phyloP scores from a whole-genome alignment of 148 eudicot genomes.

The Limonium bicolor region DNA sequence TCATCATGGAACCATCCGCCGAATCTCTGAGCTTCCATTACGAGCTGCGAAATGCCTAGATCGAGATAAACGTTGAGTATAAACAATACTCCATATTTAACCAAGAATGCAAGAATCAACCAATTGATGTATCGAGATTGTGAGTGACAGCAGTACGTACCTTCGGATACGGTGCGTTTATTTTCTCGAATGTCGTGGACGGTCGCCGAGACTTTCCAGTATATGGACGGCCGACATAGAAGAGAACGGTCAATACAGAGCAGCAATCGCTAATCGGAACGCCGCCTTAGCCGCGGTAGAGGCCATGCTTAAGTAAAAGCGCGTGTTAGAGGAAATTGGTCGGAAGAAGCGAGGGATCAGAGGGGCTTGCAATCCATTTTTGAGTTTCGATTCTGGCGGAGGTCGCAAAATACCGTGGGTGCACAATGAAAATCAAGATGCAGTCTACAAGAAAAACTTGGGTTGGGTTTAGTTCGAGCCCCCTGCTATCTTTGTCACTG shows the following conservation, averaged over 20 bases:
- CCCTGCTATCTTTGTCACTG: too few relatives aligned
- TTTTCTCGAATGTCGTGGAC: conserved; percentile 36
- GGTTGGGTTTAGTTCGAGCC: too few relatives aligned
- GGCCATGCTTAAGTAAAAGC: too few relatives aligned
- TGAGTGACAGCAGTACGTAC: conserved; percentile 11
- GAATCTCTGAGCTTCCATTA: conserved; percentile 30
- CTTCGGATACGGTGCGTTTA: conserved; percentile 40
- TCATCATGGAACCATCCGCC: conserved; percentile 37
- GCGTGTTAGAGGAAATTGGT: too few relatives aligned
- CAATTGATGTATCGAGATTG: not conserved
- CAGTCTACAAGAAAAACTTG: too few relatives aligned
- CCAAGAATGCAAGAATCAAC: not conserved
- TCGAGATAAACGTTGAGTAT: too few relatives aligned
- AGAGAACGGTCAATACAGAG: conserved; percentile 16
- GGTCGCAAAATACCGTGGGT: too few relatives aligned
- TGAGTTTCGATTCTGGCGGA: too few relatives aligned
- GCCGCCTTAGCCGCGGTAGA: conserved; percentile 14
- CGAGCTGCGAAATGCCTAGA: conserved; percentile 35
- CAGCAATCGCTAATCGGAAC: conserved; percentile 16
- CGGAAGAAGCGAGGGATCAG: too few relatives aligned
- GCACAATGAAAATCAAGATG: too few relatives aligned
- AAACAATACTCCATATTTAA: too few relatives aligned
- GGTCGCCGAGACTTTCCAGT: conserved; percentile 57
- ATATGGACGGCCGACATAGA: conserved; percentile 41
- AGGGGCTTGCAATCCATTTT: too few relatives aligned